phyloP scores from a whole-genome alignment of 163 green algal species.

The Chlamydomonas reinhardtii region DNA sequence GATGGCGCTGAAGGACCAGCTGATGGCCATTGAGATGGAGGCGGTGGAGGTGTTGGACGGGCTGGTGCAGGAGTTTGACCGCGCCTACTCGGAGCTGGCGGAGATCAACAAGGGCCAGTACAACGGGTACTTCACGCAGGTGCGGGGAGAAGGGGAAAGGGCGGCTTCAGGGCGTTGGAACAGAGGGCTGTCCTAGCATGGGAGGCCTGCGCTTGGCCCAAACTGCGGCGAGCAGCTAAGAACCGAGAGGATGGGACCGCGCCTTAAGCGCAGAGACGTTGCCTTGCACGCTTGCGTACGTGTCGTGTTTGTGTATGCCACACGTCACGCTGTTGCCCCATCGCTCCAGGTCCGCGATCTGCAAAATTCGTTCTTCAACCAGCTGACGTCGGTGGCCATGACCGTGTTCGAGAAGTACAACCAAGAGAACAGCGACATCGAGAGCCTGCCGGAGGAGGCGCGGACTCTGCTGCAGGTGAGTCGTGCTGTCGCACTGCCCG shows the following conservation, averaged over 20 bases:
- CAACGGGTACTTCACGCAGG: constrained; percentile 82
- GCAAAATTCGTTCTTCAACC: constrained; percentile 74
- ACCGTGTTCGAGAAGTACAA: constrained; percentile 73
- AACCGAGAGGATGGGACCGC: no score
- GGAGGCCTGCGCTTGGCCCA: no score
- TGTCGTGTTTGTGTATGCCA: no score
- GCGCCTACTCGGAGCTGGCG: constrained; percentile 79
- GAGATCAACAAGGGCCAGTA: constrained; percentile 79
- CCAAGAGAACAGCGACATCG: constrained; percentile 67
- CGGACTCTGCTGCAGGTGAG: constrained; percentile 54
- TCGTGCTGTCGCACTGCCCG: no score
- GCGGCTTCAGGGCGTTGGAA: no score
- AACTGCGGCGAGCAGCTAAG: no score
- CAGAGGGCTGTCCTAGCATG: no score
- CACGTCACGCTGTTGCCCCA: not conserved
- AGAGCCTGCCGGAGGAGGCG: constrained; percentile 71
- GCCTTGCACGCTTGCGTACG: no score
- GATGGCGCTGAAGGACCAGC: constrained; percentile 68
- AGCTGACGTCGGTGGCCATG: constrained; percentile 60
- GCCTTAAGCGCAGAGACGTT: no score
- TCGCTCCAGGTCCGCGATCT: constrained; percentile 72
- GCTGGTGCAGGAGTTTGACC: constrained; percentile 82
- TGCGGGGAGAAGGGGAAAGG: constrained; percentile 7
- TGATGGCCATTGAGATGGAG: constrained; percentile 74
- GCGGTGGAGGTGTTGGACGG: constrained; percentile 68